Conservation (phyloP, 2,329 filamentous ascomycete species). For the Colletotrichum sp. region DNA sequence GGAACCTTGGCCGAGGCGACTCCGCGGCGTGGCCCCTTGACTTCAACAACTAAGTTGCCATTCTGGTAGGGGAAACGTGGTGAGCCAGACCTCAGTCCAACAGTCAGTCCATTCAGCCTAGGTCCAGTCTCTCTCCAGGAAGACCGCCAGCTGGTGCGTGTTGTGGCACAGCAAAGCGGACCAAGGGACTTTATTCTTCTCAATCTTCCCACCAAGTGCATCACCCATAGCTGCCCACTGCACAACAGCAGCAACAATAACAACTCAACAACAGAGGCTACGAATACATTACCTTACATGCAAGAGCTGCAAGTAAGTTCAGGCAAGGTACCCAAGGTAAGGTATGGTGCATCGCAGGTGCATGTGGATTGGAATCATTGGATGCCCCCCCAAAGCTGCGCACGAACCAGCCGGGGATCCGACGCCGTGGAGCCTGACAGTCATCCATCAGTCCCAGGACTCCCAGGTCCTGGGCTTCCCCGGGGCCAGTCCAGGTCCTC, state of each 20-base stretch:
- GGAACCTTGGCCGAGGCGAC: not conserved
- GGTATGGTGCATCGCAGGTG: not conserved
- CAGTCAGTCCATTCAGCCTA: not conserved
- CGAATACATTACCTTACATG: not conserved
- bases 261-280: not conserved
- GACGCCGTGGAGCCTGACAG: not conserved
- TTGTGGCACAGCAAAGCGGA: slow-evolving; percentile 5
- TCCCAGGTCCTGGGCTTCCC: not conserved
- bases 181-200: not conserved
- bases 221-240: not conserved
- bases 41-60: not conserved
- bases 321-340: not conserved
- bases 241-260: not conserved
- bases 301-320: not conserved
- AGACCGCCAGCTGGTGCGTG: slow-evolving; percentile 5
- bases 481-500: not conserved
- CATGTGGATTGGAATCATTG: not conserved
- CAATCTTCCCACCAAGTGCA: not conserved
- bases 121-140: not conserved
- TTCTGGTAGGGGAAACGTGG: not conserved
- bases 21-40: not conserved
- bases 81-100: not conserved
- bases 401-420: not conserved
- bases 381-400: not conserved
- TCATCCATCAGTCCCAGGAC: not conserved